Evolutionary conservation across 805 yeast species (phyloP), one percentile per base, ranked within the genome.

Genomic region (Saccharomycopsis microspora): DNA sequence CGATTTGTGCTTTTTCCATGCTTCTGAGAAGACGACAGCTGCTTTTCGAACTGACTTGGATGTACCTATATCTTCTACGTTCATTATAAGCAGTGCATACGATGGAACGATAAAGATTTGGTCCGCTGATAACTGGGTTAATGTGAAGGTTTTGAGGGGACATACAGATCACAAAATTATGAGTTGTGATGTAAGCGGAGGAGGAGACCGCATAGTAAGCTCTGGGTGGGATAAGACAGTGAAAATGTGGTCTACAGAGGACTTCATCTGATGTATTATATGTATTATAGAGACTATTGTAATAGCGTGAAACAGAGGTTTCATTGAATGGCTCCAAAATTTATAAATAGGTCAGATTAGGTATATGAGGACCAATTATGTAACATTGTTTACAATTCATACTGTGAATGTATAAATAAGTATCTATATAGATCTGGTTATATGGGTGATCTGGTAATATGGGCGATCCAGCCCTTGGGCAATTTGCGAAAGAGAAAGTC

Each of bases 161-260:
- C 81, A 80, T 33, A 71, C 72, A 4, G 95, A 85, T 51, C 42
- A 49, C 35, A 81, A 82, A 56, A 76, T 86, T 3, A 76, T 88
- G 81, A 66, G 80, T 48, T 72, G 83, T 43, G 95, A 84, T 58
- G 56, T 82, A 1, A 59, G 70, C 7, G 47, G 54, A 1, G 66
- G 70, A 47, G 72, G 72, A 5, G 56, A 64, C 5, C 57, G 50
- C 34, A 63, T 88, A 1, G 71, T 76, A 1, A 74, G 82, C 42
- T 73, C 85, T 43, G 89, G 95, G 27, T 88, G 95, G 95, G 96
- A 88, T 60, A 71, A 93, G 47, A 70, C 85, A 5, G 70, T 87
- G 3, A 84, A 83, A 58, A 46, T 84, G 40, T 84, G 50, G 50
- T 33, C 38, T 11, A 42, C 31, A 28, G 33, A 42, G 6, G 39